These are phyloP conservation scores for Coccomyxa sp. DNA, from an alignment of 139 green algal genomes.

Conservation along the genomic window DNA sequence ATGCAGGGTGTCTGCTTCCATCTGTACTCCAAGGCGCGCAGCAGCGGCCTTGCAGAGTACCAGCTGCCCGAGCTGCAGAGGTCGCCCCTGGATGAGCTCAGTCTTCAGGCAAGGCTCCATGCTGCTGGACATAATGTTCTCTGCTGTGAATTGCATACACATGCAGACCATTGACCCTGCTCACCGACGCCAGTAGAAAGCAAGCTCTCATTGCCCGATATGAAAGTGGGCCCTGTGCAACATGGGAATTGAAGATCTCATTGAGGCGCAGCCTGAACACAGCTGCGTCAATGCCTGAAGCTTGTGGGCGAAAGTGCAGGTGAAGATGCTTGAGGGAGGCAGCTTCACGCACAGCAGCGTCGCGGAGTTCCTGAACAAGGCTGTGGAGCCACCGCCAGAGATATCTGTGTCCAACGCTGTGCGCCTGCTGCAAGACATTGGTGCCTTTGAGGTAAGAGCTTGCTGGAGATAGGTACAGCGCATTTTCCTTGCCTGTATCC, in stretches of 20 bases:
- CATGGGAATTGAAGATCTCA: neutral
- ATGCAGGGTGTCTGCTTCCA: constrained; percentile 71
- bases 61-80: constrained; percentile 59
- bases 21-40: constrained; percentile 66
- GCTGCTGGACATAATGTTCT: neutral
- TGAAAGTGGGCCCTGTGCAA: neutral
- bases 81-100: constrained; percentile 58
- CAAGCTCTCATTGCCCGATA: no score
- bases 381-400: constrained; percentile 50
- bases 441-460: constrained; percentile 42
- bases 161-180: constrained; percentile 2
- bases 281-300: neutral
- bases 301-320: constrained; percentile 19
- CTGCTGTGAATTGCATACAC: no score
- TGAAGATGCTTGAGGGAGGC: constrained; percentile 52
- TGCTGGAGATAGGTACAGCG: no score
- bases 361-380: constrained; percentile 52
- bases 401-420: constrained; percentile 42
- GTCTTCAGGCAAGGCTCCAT: constrained; percentile 41
- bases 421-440: constrained; percentile 56
- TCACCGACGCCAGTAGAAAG: neutral
- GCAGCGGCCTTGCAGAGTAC: constrained; percentile 37
- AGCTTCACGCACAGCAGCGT: neutral
- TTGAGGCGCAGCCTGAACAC: neutral
- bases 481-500: no score